Evolutionary conservation across 2,329 filamentous ascomycete genomes (phyloP).

Genomic region (Sphaerulina musiva): DNA sequence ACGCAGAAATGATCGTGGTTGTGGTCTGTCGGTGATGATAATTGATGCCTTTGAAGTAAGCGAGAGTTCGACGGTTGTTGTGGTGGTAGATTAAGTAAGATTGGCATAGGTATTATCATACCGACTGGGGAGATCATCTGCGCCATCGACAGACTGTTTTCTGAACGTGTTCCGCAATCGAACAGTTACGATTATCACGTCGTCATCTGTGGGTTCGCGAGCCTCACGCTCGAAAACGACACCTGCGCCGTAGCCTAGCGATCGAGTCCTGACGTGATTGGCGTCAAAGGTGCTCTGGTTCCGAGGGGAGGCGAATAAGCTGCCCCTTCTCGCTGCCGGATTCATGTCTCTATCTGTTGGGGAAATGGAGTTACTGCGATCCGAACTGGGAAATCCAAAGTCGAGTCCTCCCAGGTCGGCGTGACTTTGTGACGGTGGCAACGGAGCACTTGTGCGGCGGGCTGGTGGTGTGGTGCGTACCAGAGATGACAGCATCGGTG

Average conservation of each 20-base stretch:
- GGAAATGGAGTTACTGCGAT: slow-evolving; percentile 2
- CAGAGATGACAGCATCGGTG: neutral
- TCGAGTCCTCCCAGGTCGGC: slow-evolving; percentile 6
- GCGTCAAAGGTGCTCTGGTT: slow-evolving; percentile 9
- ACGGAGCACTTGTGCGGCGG: slow-evolving; percentile 2
- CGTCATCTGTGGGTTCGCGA: slow-evolving; percentile 20
- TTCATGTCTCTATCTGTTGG: slow-evolving; percentile 4
- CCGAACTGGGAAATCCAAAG: neutral
- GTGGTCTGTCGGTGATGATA: slow-evolving; percentile 15
- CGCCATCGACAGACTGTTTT: slow-evolving; percentile 14
- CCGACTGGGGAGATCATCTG: slow-evolving; percentile 21
- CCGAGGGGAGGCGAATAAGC: slow-evolving; percentile 13
- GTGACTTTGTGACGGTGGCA: slow-evolving; percentile 1
- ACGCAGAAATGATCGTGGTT: slow-evolving; percentile 24
- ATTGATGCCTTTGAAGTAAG: neutral
- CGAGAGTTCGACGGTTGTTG: neutral
- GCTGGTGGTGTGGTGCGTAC: neutral
- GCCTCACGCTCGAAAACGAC: slow-evolving; percentile 20
- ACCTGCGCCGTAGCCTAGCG: slow-evolving; percentile 14
- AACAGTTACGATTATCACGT: slow-evolving; percentile 28
- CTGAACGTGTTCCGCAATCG: slow-evolving; percentile 18
- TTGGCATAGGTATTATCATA: neutral
- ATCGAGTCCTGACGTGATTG: slow-evolving; percentile 7
- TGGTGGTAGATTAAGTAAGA: too few relatives aligned
- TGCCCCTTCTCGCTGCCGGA: slow-evolving; percentile 9